Conservation (phyloP, 2,329 filamentous ascomycete genomes). For the Chaetothyriales sp. region DNA sequence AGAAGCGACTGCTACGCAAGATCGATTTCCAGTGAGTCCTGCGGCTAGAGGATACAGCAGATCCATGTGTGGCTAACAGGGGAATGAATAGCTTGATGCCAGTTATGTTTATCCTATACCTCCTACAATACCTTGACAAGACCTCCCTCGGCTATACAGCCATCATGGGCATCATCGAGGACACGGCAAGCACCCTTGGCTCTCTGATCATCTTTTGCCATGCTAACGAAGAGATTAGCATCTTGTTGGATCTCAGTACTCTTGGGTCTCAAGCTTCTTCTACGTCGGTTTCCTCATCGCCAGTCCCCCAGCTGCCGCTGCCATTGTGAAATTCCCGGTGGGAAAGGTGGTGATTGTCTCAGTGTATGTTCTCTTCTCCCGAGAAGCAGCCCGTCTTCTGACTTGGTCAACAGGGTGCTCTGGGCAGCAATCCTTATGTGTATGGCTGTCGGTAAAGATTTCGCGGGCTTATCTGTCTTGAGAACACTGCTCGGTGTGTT, state of each 20-base stretch:
- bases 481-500: conserved; percentile 29
- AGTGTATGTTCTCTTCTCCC: conserved; percentile 3
- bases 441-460: conserved; percentile 28
- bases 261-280: conserved; percentile 32
- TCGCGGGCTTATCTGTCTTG: conserved; percentile 25
- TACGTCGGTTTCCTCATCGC: conserved; percentile 27
- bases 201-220: conserved; percentile 21
- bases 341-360: conserved; percentile 28
- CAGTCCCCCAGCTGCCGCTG: conserved; percentile 17
- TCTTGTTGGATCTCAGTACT: conserved; percentile 22
- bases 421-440: conserved; percentile 30
- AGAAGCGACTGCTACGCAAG: conserved; percentile 28
- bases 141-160: conserved; percentile 38
- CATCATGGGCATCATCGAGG: conserved; percentile 47
- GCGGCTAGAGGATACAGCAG: conserved; percentile 27
- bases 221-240: too few species aligned
- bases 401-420: conserved; percentile 22
- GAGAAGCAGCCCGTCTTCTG: background rate
- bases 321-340: conserved; percentile 18
- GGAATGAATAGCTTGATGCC: conserved; percentile 36
- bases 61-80: background rate
- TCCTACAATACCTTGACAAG: conserved; percentile 20
- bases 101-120: conserved; percentile 27
- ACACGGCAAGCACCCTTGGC: conserved; percentile 16
- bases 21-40: conserved; percentile 40